Percentiles rank a stretch among this genome's conserved stretches.
Evolutionary conservation across 495 filamentous ascomycete genomes (phyloP).

Genomic region (Parachaetomium inaequale): DNA sequence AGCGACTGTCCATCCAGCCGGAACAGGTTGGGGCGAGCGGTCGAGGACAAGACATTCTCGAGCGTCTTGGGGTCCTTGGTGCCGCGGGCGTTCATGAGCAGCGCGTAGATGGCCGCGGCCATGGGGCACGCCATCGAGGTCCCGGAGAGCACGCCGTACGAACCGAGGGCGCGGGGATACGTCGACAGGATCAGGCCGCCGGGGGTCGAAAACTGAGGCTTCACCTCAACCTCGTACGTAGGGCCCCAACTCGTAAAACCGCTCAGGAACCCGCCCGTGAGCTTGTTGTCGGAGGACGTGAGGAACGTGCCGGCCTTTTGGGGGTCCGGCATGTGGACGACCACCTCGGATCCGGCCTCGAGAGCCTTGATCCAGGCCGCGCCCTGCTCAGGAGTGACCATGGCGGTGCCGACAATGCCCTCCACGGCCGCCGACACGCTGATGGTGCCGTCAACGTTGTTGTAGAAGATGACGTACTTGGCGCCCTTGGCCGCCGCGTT

Average conservation of each 20-base stretch:
- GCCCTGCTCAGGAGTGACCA: slow-evolving; percentile 46
- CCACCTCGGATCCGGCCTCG: slow-evolving; percentile 36
- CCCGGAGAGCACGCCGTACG: slow-evolving; percentile 53
- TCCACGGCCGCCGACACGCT: slow-evolving; percentile 30
- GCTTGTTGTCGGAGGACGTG: slow-evolving; percentile 36
- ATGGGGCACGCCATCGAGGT: slow-evolving; percentile 61
- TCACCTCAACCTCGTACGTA: slow-evolving; percentile 51
- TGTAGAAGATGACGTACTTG: slow-evolving; percentile 55
- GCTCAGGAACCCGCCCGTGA: slow-evolving; percentile 45
- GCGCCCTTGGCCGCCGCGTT: slow-evolving; percentile 52
- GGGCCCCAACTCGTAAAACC: slow-evolving; percentile 56
- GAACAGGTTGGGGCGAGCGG: slow-evolving; percentile 46
- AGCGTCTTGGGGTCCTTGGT: slow-evolving; percentile 47
- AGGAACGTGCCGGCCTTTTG: slow-evolving; percentile 36
- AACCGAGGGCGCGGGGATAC: slow-evolving; percentile 48
- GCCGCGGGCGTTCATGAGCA: slow-evolving; percentile 48
- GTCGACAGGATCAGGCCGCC: slow-evolving; percentile 58
- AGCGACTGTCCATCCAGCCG: slow-evolving; percentile 39
- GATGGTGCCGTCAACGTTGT: slow-evolving; percentile 40
- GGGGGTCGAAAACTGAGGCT: slow-evolving; percentile 51
- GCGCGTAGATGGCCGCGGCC: slow-evolving; percentile 52
- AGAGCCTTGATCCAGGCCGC: slow-evolving; percentile 42
- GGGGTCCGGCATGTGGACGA: slow-evolving; percentile 43
- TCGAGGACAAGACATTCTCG: slow-evolving; percentile 46
- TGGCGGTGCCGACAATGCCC: slow-evolving; percentile 38